These are phyloP conservation scores for Sisymbrium altissimum DNA, from an alignment of 345 rosid species.

Conservation along the genomic window DNA sequence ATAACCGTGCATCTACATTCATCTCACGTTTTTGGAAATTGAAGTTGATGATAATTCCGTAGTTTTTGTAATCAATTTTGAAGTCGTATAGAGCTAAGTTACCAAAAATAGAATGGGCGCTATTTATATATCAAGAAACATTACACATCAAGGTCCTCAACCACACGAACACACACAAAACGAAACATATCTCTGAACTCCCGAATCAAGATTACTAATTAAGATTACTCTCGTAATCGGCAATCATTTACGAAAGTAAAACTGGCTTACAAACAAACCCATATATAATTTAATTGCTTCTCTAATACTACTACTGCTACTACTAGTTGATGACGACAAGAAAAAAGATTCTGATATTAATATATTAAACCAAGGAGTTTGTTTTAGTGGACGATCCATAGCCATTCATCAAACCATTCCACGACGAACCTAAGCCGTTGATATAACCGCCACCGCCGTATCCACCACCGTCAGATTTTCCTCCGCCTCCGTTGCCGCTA, in stretches of 20 bases:
- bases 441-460: slow-evolving; percentile 24
- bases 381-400: slow-evolving; percentile 32
- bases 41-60: not conserved
- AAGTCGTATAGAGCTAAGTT: not conserved
- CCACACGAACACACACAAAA: slow-evolving; percentile 28
- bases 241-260: slow-evolving; percentile 1
- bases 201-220: not conserved
- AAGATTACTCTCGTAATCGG: slow-evolving; percentile 8
- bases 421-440: slow-evolving; percentile 33
- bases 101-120: not conserved
- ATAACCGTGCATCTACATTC: not conserved
- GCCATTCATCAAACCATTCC: slow-evolving; percentile 35
- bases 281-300: slow-evolving; percentile 8
- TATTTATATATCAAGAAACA: slow-evolving; percentile 22
- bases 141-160: slow-evolving; percentile 18
- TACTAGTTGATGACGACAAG: slow-evolving; percentile 6
- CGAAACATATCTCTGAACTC: slow-evolving; percentile 10
- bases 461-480: slow-evolving; percentile 37
- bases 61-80: not conserved
- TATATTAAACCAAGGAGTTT: slow-evolving; percentile 32
- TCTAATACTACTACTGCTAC: not conserved
- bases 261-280: slow-evolving; percentile 18
- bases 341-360: not conserved
- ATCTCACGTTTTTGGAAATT: not conserved
- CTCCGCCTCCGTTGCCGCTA: slow-evolving; percentile 14